Percentiles rank a stretch among this genome's conserved stretches.
phyloP scores from a whole-genome alignment of 2,329 filamentous ascomycete genomes.

The Microdochium trichocladiopsis region DNA sequence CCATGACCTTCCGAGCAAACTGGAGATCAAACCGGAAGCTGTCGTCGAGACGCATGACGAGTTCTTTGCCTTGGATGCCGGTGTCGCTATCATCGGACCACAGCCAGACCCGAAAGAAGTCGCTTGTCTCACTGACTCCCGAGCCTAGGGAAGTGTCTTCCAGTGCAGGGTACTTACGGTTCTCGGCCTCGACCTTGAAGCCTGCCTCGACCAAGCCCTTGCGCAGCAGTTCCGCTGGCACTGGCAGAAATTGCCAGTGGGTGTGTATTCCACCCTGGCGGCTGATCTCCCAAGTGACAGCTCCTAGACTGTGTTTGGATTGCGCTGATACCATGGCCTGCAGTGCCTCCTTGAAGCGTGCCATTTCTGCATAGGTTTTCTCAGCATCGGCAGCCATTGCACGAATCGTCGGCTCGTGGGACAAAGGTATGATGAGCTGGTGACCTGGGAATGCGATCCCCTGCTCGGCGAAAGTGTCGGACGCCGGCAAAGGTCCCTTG shows the following conservation, averaged over 20 bases:
- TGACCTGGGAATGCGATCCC: slow-evolving; percentile 74
- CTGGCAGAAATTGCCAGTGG: slow-evolving; percentile 89
- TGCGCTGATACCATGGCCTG: slow-evolving; percentile 67
- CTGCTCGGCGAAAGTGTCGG: slow-evolving; percentile 56
- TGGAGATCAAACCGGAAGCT: slow-evolving; percentile 81
- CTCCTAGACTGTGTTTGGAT: slow-evolving; percentile 58
- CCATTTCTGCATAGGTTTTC: slow-evolving; percentile 73
- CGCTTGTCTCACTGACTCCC: slow-evolving; percentile 41
- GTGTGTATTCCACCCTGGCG: slow-evolving; percentile 74
- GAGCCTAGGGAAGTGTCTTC: slow-evolving; percentile 39
- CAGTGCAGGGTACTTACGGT: slow-evolving; percentile 50
- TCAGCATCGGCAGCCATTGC: slow-evolving; percentile 55
- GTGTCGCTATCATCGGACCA: slow-evolving; percentile 56
- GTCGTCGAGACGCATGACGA: slow-evolving; percentile 67
- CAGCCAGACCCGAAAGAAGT: slow-evolving; percentile 80
- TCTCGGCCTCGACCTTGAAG: slow-evolving; percentile 84
- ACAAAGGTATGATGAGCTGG: slow-evolving; percentile 83
- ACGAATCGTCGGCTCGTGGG: slow-evolving; percentile 70
- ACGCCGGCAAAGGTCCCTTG: slow-evolving; percentile 77
- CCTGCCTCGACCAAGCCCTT: slow-evolving; percentile 78
- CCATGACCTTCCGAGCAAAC: slow-evolving; percentile 80
- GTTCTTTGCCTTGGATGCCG: slow-evolving; percentile 55
- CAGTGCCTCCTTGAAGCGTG: slow-evolving; percentile 66
- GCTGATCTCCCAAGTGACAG: slow-evolving; percentile 89
- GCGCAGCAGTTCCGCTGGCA: slow-evolving; percentile 59